phyloP scores from a whole-genome alignment of 345 rosid genomes.

The Geranium rotundifolium region DNA sequence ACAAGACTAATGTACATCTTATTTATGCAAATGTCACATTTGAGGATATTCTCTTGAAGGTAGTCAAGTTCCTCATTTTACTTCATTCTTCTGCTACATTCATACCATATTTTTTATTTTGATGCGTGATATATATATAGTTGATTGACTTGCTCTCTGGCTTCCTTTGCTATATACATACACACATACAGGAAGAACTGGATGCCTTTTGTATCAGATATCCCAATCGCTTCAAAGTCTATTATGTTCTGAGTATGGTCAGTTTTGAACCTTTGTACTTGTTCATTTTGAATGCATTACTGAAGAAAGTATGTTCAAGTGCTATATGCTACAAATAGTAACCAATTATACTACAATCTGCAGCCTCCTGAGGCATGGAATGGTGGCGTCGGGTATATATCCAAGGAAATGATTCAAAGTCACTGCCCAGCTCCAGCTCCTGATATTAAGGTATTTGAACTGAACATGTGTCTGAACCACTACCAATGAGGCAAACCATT shows the following conservation, averaged over 20 bases:
- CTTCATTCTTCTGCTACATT: no score
- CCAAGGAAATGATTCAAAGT: conserved; percentile 29
- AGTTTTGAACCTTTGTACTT: not conserved
- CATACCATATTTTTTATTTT: no score
- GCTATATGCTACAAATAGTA: not conserved
- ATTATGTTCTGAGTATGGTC: conserved; percentile 36
- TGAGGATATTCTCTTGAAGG: conserved; percentile 40
- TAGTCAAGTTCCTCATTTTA: not conserved
- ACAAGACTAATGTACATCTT: conserved; percentile 25
- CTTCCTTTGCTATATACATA: not conserved
- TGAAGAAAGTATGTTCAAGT: not conserved
- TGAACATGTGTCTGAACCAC: no score
- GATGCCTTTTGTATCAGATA: conserved; percentile 23
- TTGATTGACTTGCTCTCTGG: not conserved
- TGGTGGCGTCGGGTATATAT: conserved; percentile 28
- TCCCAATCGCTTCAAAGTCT: conserved; percentile 25
- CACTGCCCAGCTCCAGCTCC: conserved; percentile 37
- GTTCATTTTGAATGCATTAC: not conserved
- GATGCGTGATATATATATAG: not conserved
- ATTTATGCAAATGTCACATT: conserved; percentile 33
- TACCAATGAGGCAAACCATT: no score
- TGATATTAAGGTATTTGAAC: conserved; percentile 18
- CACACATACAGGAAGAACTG: conserved; percentile 23
- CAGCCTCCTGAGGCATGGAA: conserved; percentile 34
- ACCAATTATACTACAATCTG: not conserved